A percentile compares a stretch with the other conserved stretches of the same genome.
phyloP scores from a whole-genome alignment of 352 stramenopile genomes.

The Achlya hypogyna region DNA sequence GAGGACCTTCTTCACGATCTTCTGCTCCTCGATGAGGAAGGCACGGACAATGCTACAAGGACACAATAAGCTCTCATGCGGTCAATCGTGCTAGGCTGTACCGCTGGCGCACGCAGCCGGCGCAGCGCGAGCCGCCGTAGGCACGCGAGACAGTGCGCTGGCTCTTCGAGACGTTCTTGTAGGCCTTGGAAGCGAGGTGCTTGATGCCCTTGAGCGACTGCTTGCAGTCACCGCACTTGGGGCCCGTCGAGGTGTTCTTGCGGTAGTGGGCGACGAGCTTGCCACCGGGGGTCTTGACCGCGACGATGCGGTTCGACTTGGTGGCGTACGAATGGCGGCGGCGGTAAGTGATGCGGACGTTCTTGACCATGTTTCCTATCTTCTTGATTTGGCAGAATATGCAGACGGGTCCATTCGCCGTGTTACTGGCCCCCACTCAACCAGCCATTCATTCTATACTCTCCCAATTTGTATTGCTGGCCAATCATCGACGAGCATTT shows the following conservation, averaged over 20 bases:
- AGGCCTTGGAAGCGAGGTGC: constrained; percentile 55
- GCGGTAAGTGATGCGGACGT: constrained; percentile 92
- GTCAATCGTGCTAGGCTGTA: constrained; percentile 14
- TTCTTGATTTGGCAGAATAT: constrained; percentile 22
- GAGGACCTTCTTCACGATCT: constrained; percentile 99
- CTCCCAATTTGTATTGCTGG: not conserved
- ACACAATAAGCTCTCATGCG: not conserved
- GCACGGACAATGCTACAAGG: constrained; percentile 89
- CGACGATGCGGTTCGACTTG: constrained; percentile 87
- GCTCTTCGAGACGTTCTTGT: constrained; percentile 81
- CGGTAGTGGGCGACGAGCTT: constrained; percentile 90
- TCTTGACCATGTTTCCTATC: constrained; percentile 81
- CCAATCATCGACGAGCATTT: constrained; percentile 12
- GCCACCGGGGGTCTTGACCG: constrained; percentile 94
- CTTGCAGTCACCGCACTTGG: constrained; percentile 96
- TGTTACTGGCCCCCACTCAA: constrained; percentile 16
- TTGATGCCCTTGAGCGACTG: constrained; percentile 87
- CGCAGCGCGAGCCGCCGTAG: constrained; percentile 94
- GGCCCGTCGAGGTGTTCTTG: constrained; percentile 90
- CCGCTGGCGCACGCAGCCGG: constrained; percentile 88
- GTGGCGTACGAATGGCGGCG: constrained; percentile 97
- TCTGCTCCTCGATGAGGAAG: constrained; percentile 99
- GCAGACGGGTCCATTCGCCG: not conserved
- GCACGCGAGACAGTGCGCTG: constrained; percentile 94
- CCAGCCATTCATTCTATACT: constrained; percentile 20